Evolutionary conservation across 768 basidiomycete genomes (phyloP), one percentile per base, ranked within the genome.

Genomic region (Erythrobasidium yunnanense): DNA sequence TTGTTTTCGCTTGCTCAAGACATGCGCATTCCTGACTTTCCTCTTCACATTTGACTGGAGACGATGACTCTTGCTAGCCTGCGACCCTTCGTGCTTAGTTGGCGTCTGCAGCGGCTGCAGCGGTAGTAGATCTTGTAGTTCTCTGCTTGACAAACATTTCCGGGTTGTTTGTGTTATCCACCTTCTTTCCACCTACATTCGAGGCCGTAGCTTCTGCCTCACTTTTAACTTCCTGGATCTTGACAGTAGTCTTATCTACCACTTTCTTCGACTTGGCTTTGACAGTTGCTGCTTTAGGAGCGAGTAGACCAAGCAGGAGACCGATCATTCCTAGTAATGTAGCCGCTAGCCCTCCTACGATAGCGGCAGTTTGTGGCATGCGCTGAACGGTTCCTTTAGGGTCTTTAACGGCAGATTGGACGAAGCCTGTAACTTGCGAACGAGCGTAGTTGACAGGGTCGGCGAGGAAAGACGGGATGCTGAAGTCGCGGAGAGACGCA

Each of bases 301-400:
- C 45, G 72, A 73, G 90, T 72, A 91, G 78, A 62, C 89, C 85
- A 68, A 89, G 82, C 74, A 90, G 78, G 38, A 71, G 60, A 7
- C 85, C 87, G 70, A 97, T 76, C 84, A 95, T 85, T 52, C 87
- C 87, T 73, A 95, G 82, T 70, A 95, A 75, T 45, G 87, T 88
- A 72, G 93, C 81, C 51, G 87, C 69, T 53, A 83, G 84, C 69
- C 83, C 86, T 67, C 80, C 80, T 4, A 55, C 70, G 70, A 96
- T 80, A 68, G 84, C 87, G 71, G 85, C 90, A 55, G 88, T 88
- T 78, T 91, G 86, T 51, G 92, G 91, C 74, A 91, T 84, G 38
- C 86, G 80, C 81, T 86, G 88, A 81, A 96, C 81, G 45, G 95
- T 92, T 25, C 77, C 76, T 56, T 89, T 73, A 27, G 90, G 91